Conservation (phyloP, 371 early-diverging fungal species). For the Mucor irregularis region DNA sequence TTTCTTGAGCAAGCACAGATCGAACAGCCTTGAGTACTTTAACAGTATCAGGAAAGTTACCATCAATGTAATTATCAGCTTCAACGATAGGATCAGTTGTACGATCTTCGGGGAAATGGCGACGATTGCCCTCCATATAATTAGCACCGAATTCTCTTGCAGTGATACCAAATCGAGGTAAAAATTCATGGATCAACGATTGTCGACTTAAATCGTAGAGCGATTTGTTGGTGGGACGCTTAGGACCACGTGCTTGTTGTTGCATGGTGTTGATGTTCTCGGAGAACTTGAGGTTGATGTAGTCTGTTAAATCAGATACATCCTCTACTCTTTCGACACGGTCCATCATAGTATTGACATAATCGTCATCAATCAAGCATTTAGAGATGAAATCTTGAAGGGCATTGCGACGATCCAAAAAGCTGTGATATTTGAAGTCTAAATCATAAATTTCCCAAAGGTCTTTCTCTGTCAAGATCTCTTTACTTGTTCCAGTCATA, state of each 20-base stretch:
- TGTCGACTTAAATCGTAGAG: constrained; percentile 35
- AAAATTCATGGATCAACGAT: constrained; percentile 59
- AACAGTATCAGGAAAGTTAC: constrained; percentile 55
- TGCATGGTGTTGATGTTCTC: constrained; percentile 56
- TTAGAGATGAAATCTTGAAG: constrained; percentile 48
- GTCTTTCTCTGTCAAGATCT: constrained; percentile 68
- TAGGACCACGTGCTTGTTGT: constrained; percentile 48
- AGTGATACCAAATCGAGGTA: constrained; percentile 60
- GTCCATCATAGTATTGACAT: constrained; percentile 47
- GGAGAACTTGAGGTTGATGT: constrained; percentile 70
- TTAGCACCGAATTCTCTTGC: constrained; percentile 72
- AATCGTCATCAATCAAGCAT: constrained; percentile 50
- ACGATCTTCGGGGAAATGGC: constrained; percentile 59
- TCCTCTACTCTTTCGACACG: constrained; percentile 69
- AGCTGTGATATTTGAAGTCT: constrained; percentile 76
- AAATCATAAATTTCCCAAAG: constrained; percentile 90
- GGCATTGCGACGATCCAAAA: constrained; percentile 57
- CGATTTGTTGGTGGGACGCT: constrained; percentile 42
- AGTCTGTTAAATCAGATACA: constrained; percentile 74
- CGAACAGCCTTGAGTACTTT: constrained; percentile 71
- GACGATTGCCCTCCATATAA: constrained; percentile 53
- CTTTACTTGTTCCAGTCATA: constrained; percentile 38
- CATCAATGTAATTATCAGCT: constrained; percentile 59
- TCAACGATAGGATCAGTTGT: constrained; percentile 56
- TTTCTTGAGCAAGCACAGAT: constrained; percentile 71